Evolutionary conservation across 331 rosid species (phyloP).

Genomic region (Prunus yedoensis): DNA sequence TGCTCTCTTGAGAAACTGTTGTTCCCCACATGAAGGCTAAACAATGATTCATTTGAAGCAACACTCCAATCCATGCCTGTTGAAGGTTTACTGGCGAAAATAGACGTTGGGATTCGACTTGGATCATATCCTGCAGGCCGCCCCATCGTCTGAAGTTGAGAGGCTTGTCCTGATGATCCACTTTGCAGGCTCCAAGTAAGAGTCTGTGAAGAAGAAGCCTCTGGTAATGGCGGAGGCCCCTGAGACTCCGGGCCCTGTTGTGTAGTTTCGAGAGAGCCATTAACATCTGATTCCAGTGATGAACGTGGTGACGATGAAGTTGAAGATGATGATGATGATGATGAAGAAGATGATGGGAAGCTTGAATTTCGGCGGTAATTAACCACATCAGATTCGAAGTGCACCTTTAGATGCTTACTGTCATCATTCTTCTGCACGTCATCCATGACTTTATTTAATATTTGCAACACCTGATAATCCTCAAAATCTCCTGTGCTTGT

Average conservation of each 20-base stretch:
- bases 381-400: conserved; percentile 23
- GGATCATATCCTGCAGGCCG: conserved; percentile 45
- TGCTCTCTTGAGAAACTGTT: conserved; percentile 57
- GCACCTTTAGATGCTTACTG: conserved; percentile 36
- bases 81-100: conserved; percentile 37
- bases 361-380: conserved; percentile 12
- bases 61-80: conserved; percentile 60
- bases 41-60: conserved; percentile 68
- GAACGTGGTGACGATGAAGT: conserved; percentile 23
- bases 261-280: conserved; percentile 13
- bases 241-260: background rate
- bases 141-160: conserved; percentile 17
- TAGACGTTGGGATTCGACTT: conserved; percentile 46
- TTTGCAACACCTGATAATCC: background rate
- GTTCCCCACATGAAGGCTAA: conserved; percentile 62
- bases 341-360: conserved; percentile 3
- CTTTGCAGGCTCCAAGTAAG: conserved; percentile 37
- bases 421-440: conserved; percentile 29
- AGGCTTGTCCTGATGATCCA: conserved; percentile 36
- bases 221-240: background rate
- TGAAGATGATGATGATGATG: conserved; percentile 12
- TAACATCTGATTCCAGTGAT: conserved; percentile 21
- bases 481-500: background rate
- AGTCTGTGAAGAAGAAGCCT: conserved; percentile 19
- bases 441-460: conserved; percentile 26